Conservation (phyloP, 305 asterid species). For the Ajuga reptans region DNA sequence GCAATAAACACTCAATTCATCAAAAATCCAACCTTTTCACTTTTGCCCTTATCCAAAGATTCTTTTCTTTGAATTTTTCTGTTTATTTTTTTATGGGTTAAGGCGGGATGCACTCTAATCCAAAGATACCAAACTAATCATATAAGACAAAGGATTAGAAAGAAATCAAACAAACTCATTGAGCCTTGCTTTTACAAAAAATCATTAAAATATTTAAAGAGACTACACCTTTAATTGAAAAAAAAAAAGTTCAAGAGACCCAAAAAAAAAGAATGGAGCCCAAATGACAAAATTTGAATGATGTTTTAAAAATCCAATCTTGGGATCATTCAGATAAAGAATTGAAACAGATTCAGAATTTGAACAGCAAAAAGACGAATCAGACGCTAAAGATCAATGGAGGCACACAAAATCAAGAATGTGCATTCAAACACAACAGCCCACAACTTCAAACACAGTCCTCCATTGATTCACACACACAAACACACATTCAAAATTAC, state of each 20-base stretch:
- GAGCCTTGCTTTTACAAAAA: slow-evolving; percentile 19
- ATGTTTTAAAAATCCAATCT: slow-evolving; percentile 23
- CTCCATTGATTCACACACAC: slow-evolving; percentile 8
- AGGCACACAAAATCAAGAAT: slow-evolving; percentile 9
- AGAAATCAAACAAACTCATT: slow-evolving; percentile 17
- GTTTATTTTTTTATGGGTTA: slow-evolving; percentile 11
- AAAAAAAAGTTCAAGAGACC: slow-evolving; percentile 1
- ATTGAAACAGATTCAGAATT: slow-evolving; percentile 13
- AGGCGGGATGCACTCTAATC: slow-evolving; percentile 22
- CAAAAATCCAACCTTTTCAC: slow-evolving; percentile 24
- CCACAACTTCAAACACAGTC: slow-evolving; percentile 2
- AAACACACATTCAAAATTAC: slow-evolving; percentile 10
- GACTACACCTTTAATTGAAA: slow-evolving; percentile 14
- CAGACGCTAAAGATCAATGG: slow-evolving; percentile 16
- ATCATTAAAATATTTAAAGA: slow-evolving; percentile 17
- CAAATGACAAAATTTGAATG: slow-evolving; percentile 23
- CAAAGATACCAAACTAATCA: slow-evolving; percentile 39
- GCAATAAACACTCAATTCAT: slow-evolving; percentile 21
- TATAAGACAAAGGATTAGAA: slow-evolving; percentile 26
- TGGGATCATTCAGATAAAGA: slow-evolving; percentile 17
- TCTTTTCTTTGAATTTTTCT: slow-evolving; percentile 18
- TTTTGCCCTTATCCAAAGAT: slow-evolving; percentile 37
- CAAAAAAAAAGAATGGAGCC: slow-evolving; percentile 18
- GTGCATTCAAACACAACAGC: slow-evolving; percentile 10
- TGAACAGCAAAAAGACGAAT: slow-evolving; percentile 30